Evolutionary conservation across 768 basidiomycete genomes (phyloP).

Genomic region (Kwoniella dendrophila): DNA sequence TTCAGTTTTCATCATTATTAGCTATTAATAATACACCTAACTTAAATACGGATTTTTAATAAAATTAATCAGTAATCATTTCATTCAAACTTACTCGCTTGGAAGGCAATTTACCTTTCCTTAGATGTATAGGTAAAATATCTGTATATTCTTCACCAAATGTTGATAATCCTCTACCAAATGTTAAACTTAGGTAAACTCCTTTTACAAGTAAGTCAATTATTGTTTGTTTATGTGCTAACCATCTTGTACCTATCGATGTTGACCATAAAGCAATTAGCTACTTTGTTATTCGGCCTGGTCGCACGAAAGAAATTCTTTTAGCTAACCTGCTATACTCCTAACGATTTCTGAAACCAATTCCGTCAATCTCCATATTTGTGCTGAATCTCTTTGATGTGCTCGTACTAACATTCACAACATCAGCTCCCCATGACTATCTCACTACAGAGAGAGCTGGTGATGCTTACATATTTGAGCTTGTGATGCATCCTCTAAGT

Average conservation of each 20-base stretch:
- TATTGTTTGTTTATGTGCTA: constrained; percentile 40
- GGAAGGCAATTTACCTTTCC: constrained; percentile 29
- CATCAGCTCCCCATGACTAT: background rate
- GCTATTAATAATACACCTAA: background rate
- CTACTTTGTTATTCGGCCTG: background rate
- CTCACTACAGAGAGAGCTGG: background rate
- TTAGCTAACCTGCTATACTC: constrained; percentile 45
- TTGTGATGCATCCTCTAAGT: constrained; percentile 38
- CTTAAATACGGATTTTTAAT: background rate
- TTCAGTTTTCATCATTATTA: background rate
- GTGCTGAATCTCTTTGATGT: constrained; percentile 51
- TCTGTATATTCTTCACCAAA: constrained; percentile 57
- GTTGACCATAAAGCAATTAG: background rate
- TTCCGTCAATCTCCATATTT: constrained; percentile 42
- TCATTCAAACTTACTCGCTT: constrained; percentile 33
- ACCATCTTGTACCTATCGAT: constrained; percentile 44
- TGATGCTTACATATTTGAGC: constrained; percentile 43
- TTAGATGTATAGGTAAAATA: constrained; percentile 43
- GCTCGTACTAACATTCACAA: constrained; percentile 40
- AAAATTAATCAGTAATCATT: no score
- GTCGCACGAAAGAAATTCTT: background rate
- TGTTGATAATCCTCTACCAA: constrained; percentile 52
- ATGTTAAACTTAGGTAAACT: constrained; percentile 50
- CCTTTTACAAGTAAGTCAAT: constrained; percentile 44
- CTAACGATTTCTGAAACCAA: constrained; percentile 47